Conservation (phyloP, 179 eudicot genomes). For the Pouteria campechiana region DNA sequence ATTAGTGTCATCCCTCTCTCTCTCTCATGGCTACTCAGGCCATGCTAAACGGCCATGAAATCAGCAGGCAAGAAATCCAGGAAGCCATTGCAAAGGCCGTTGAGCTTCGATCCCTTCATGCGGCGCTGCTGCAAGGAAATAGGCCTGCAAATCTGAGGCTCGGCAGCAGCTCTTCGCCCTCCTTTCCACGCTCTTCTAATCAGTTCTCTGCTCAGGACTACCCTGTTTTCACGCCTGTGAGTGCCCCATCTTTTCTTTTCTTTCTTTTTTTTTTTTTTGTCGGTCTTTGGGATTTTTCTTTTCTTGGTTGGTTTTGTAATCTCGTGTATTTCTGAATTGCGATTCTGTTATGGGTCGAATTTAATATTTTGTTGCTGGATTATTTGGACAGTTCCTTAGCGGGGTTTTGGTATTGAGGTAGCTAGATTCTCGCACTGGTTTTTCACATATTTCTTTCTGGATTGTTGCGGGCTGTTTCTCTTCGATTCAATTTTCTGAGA, state of each 20-base stretch:
- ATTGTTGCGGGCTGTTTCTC: no score
- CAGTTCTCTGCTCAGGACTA: constrained; percentile 70
- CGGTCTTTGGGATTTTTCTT: no score
- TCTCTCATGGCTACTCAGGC: constrained; percentile 23
- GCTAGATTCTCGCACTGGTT: no score
- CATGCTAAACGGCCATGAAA: constrained; percentile 6
- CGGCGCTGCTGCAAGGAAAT: constrained; percentile 47
- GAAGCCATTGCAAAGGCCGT: constrained; percentile 74
- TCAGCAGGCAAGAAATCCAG: constrained; percentile 48
- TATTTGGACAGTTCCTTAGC: no score
- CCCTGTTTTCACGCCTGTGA: constrained; percentile 91
- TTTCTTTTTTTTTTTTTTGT: not conserved
- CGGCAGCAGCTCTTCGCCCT: constrained; percentile 38
- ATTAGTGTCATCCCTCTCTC: no score
- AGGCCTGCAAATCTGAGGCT: constrained; percentile 38
- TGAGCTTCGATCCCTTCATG: constrained; percentile 79
- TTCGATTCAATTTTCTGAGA: no score
- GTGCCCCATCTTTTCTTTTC: constrained; percentile 7
- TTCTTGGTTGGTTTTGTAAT: no score
- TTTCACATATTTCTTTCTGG: no score
- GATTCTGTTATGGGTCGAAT: no score
- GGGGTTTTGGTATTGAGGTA: no score
- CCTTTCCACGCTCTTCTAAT: constrained; percentile 22
- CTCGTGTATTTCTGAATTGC: no score
- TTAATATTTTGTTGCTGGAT: no score